phyloP scores from a whole-genome alignment of 257 asterid species.

The Solanum phureja region DNA sequence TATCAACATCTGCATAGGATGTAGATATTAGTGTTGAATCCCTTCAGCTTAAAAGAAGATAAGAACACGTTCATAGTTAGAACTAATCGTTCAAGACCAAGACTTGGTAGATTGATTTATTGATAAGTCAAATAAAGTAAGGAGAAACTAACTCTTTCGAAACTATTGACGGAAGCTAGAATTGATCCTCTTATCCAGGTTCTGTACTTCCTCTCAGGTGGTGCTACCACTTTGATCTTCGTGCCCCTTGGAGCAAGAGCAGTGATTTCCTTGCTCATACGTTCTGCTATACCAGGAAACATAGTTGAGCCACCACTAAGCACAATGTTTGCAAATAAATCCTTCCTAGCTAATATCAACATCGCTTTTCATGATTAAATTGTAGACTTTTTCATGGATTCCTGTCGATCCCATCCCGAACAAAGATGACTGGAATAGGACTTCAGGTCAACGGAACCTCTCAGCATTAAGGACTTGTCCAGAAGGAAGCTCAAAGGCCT shows the following conservation, averaged over 20 bases:
- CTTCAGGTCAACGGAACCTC: conserved; percentile 6
- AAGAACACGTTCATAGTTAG: background rate
- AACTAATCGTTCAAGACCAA: background rate
- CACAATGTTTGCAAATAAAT: too few relatives aligned
- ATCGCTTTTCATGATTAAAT: background rate
- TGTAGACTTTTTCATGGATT: background rate
- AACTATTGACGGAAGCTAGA: background rate
- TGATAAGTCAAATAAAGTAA: background rate
- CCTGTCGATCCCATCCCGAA: background rate
- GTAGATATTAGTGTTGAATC: background rate
- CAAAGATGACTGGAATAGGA: background rate
- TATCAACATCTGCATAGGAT: background rate
- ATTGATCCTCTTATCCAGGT: background rate
- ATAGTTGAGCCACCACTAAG: too few relatives aligned
- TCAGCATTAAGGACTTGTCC: background rate
- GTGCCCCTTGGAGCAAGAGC: background rate
- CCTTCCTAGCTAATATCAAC: background rate
- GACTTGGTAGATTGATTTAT: background rate
- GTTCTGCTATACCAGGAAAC: too few relatives aligned
- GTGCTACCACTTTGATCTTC: background rate
- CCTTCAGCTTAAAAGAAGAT: background rate
- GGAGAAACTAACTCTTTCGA: too few relatives aligned
- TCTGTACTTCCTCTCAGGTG: background rate
- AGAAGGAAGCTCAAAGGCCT: background rate
- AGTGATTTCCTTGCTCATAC: too few relatives aligned